Evolutionary conservation across 1,284 basidiomycete genomes (phyloP), one percentile per base, ranked within the genome.

Genomic region (Peniophora sp.): DNA sequence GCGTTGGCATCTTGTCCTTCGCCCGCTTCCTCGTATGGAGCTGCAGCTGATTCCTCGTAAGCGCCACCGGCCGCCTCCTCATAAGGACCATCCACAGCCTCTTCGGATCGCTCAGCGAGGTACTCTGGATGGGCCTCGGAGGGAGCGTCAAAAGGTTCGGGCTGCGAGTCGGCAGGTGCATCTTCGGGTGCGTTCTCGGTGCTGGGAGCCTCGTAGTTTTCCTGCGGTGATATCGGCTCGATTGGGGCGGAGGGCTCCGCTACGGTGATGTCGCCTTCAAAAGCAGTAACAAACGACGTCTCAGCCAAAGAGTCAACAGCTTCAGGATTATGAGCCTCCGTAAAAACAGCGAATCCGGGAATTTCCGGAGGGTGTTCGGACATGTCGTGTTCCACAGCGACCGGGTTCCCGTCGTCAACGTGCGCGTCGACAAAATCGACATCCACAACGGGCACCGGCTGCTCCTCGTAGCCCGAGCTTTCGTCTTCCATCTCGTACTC

Each of bases 401-500:
- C n/a, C n/a, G 37, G 8, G 15, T 56, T 32, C 18, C 68, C 74
- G 59, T 85, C 83, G 57, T 74, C 71, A 36, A 86, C 74, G 58
- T 88, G 83, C 44, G 85, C 70, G 62, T 88, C 60, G 54, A 64
- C 62, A 58, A 68, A 48, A 27, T 68, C 67, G 10, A 49, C 49
- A 43, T 62, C 61, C 48, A 66, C 67, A 42, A 63, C 22, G 3
- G 37, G 37, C n/a, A 20, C n/a, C 15, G 37, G 37, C 15, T 41
- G 37, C 27, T 32, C 27, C 27, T 32, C 27, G 27, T 32, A 41
- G 15, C 15, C 39, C 32, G 18, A 50, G 20, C 67, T 32, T 51
- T 75, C 75, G 57, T 82, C 83, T 17, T 71, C 73, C 85, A 88
- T 88, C 56, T 88, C 85, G 62, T 83, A 88, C 64, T 88, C 86